phyloP scores from a whole-genome alignment of 75 land plant genomes.

The Pinus taeda region DNA sequence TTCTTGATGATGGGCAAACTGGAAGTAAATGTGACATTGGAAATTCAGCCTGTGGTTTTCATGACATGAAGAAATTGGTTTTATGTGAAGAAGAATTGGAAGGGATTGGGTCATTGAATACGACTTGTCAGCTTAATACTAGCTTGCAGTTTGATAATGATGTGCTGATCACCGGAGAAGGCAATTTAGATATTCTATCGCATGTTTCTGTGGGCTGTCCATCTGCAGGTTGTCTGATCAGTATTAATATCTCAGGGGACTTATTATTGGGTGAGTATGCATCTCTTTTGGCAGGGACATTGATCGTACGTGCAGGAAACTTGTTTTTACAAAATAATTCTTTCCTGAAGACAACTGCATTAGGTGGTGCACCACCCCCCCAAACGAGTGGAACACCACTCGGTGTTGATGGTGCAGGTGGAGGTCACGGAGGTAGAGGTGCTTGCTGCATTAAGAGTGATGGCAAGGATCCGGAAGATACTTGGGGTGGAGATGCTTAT shows the following conservation, averaged over 20 bases:
- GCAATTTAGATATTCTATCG: constrained; percentile 60
- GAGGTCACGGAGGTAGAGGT: constrained; percentile 96
- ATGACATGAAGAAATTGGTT: neutral
- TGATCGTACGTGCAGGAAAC: constrained; percentile 49
- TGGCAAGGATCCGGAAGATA: constrained; percentile 46
- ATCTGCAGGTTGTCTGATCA: constrained; percentile 57
- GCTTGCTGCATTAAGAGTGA: constrained; percentile 68
- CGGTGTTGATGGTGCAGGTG: constrained; percentile 86
- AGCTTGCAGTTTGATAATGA: constrained; percentile 45
- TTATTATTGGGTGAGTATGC: constrained; percentile 49
- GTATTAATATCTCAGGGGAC: constrained; percentile 63
- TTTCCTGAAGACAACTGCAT: constrained; percentile 51
- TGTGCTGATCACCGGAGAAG: constrained; percentile 51
- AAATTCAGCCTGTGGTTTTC: constrained; percentile 6
- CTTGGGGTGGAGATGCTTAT: constrained; percentile 97
- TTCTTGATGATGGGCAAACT: neutral
- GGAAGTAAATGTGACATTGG: neutral
- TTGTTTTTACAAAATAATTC: constrained; percentile 45
- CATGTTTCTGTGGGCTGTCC: constrained; percentile 58
- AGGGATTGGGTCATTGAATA: constrained; percentile 79
- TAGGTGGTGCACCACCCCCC: constrained; percentile 85
- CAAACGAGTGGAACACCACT: constrained; percentile 92
- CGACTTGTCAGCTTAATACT: constrained; percentile 51
- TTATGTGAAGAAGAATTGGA: constrained; percentile 68
- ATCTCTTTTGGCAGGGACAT: constrained; percentile 59